Conservation (phyloP, 306 rosid genomes). For the Acmispon strigosus region DNA sequence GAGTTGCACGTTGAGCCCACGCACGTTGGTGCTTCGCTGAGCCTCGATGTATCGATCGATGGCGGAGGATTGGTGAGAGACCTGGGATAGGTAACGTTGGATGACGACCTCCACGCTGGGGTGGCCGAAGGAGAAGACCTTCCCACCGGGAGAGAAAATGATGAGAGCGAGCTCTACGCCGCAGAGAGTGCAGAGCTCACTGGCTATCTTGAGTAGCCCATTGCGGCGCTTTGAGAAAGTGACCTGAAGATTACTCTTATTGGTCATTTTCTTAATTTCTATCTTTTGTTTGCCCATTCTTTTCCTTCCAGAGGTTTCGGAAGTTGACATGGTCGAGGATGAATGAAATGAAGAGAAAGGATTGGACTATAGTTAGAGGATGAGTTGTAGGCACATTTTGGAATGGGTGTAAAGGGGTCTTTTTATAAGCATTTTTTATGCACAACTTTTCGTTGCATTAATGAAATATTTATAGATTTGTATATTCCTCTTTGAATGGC, state of each 20-base stretch:
- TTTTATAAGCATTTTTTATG: constrained; percentile 4
- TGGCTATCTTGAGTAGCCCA: constrained; percentile 41
- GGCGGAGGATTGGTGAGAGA: background rate
- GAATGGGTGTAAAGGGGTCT: no score
- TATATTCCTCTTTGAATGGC: background rate
- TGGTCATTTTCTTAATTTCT: constrained; percentile 34
- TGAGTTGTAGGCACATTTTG: background rate
- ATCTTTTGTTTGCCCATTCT: constrained; percentile 29
- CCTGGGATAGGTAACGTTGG: background rate
- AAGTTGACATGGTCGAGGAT: background rate
- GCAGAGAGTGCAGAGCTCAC: constrained; percentile 33
- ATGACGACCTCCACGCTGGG: constrained; percentile 11
- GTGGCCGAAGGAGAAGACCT: constrained; percentile 38
- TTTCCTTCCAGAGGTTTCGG: background rate
- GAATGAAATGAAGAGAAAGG: background rate
- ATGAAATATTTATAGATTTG: background rate
- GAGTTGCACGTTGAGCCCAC: constrained; percentile 12
- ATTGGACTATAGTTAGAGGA: background rate
- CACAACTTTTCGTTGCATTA: background rate
- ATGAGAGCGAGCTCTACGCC: constrained; percentile 23
- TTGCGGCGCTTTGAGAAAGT: constrained; percentile 36
- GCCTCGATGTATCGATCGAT: constrained; percentile 20
- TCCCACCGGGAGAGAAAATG: constrained; percentile 26
- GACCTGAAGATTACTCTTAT: constrained; percentile 30
- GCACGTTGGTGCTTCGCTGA: constrained; percentile 18